phyloP scores from a whole-genome alignment of 179 eudicot genomes.

The Camellia oleifera region DNA sequence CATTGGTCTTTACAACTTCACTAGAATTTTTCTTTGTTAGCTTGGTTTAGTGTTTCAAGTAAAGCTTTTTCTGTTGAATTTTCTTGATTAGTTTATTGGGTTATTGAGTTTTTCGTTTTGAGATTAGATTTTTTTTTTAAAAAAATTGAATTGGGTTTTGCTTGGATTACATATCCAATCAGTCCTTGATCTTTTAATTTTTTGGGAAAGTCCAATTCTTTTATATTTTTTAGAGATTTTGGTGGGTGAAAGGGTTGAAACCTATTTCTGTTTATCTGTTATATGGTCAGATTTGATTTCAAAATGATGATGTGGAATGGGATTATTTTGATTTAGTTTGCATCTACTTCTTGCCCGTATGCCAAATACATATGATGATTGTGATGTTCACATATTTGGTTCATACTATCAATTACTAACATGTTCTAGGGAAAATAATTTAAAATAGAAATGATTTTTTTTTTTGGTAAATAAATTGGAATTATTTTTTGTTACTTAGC shows the following conservation, averaged over 20 bases:
- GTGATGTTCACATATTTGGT: neutral
- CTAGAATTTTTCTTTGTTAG: neutral
- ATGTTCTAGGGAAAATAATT: neutral
- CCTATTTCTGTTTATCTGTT: neutral
- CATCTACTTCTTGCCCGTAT: neutral
- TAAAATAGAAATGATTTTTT: neutral
- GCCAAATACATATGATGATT: neutral
- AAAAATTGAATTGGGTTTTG: neutral
- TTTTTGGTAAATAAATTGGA: neutral
- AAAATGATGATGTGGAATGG: neutral
- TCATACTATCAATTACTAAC: neutral
- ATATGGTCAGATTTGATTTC: slow-evolving; percentile 7
- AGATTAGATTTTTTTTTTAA: neutral
- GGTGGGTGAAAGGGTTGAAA: neutral
- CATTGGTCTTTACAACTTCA: neutral
- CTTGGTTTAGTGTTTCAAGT: neutral
- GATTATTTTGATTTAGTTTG: neutral
- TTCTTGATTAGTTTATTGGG: neutral
- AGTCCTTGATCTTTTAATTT: neutral
- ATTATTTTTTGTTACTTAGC: neutral
- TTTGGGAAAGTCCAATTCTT: neutral
- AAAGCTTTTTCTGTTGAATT: no score
- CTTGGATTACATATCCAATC: neutral
- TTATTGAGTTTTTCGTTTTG: no score
- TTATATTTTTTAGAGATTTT: neutral